Base-by-base conservation (phyloP, 164 flowering plant species). In the Berberis vulgaris region DNA sequence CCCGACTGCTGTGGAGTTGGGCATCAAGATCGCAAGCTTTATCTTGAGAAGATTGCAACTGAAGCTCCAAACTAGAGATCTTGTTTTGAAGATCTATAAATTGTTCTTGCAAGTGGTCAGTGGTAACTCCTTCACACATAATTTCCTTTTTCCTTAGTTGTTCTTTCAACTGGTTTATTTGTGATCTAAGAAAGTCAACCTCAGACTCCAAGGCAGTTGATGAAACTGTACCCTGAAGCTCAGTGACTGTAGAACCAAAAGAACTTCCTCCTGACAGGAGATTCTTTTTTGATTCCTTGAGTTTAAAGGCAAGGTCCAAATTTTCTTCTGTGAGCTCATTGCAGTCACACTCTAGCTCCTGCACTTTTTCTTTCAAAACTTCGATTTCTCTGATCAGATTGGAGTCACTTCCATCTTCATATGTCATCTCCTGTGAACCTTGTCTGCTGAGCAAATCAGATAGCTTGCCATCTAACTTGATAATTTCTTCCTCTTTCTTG, bases 261-360 rank as follows among this genome's bases (percentile, higher is more conserved):
- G 71, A 68, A 45, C 47, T 41, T 12, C 56, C 69, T 9, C 61
- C 49, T 43, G 59, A 9, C 53, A 43, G 54, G 43, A 45, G 55
- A 54, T 65, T 71, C 66, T 61, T 77, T 57, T 59, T 67, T 43
- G 76, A 70, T 71, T 76, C 81, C 55, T 84, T 81, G 59, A 84
- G 74, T 75, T 81, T 77, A 39, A 78, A 56, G 59, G 78, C 49
- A 67, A 84, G 89, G 41, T 75, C 79, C 56, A 82, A 71, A 66
- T 84, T 82, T 77, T 82, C 86, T 26, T 81, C 83, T 49, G 85
- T 82, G 50, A 84, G 82, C 69, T 80, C 87, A 73, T 71, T 76
- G 77, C 86, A 83, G 63, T 84, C 85, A 69, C 57, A 77, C 74
- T 86, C 88, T 58, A 86, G 86, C 65, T 82, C 84, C 72, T 80